These are phyloP conservation scores for Cladophialophora exuberans DNA, from an alignment of 2,329 filamentous ascomycete genomes.

Conservation along the genomic window DNA sequence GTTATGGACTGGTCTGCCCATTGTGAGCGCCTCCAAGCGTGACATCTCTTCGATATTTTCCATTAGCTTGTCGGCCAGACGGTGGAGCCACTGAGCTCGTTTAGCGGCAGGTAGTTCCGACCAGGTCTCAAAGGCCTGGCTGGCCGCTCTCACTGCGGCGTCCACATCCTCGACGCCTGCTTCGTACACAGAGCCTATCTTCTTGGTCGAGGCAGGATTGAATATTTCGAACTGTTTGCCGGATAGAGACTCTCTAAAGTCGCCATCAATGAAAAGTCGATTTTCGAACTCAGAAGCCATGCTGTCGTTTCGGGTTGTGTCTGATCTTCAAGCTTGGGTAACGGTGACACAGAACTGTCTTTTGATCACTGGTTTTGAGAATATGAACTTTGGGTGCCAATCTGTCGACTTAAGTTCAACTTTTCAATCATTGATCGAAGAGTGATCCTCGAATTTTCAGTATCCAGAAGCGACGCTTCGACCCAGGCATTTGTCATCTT, in stretches of 20 bases:
- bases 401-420: too few relatives aligned
- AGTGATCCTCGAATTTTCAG: too few relatives aligned
- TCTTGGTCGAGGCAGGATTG: constrained; percentile 37
- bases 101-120: constrained; percentile 47
- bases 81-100: constrained; percentile 45
- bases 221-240: constrained; percentile 38
- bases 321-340: too few relatives aligned
- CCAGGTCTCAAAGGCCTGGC: constrained; percentile 46
- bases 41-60: constrained; percentile 48
- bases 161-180: constrained; percentile 39
- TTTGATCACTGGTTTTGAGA: too few relatives aligned
- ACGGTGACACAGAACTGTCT: too few relatives aligned
- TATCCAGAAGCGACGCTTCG: too few relatives aligned
- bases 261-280: constrained; percentile 41
- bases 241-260: constrained; percentile 36
- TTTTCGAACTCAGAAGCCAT: too few relatives aligned
- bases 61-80: constrained; percentile 47
- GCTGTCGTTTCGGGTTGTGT: too few relatives aligned
- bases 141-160: constrained; percentile 37
- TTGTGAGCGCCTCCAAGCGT: constrained; percentile 51
- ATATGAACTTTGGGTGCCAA: too few relatives aligned
- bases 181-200: constrained; percentile 35
- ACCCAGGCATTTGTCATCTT: too few relatives aligned
- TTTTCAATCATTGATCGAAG: too few relatives aligned
- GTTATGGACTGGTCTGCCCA: constrained; percentile 50